A percentile compares a stretch with the other conserved stretches of the same genome.
phyloP scores from a whole-genome alignment of 2,329 filamentous ascomycete species.

The Trichoderma aggressivum region DNA sequence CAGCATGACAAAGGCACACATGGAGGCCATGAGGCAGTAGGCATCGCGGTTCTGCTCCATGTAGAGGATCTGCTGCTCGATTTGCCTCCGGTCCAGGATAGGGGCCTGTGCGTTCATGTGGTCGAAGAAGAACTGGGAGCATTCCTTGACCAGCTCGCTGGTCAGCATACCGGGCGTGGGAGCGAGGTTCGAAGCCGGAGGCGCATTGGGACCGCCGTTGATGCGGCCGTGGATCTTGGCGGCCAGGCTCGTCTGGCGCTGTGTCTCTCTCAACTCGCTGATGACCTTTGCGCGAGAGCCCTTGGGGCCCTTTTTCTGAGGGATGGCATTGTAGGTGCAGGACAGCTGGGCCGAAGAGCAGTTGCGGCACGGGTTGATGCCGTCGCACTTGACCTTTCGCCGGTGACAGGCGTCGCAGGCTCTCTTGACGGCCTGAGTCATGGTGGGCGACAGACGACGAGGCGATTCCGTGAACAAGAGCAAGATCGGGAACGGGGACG shows the following conservation, averaged over 20 bases:
- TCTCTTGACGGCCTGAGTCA: slow-evolving; percentile 55
- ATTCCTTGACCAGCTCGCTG: slow-evolving; percentile 61
- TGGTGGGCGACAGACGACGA: slow-evolving; percentile 27
- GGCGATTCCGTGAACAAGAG: background rate
- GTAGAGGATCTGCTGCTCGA: slow-evolving; percentile 57
- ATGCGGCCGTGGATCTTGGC: slow-evolving; percentile 59
- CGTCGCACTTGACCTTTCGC: slow-evolving; percentile 72
- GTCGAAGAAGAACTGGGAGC: slow-evolving; percentile 65
- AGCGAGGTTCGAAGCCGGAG: slow-evolving; percentile 45
- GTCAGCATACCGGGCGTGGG: slow-evolving; percentile 61
- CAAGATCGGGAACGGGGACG: too few species aligned
- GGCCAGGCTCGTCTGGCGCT: slow-evolving; percentile 62
- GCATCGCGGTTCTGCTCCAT: slow-evolving; percentile 61
- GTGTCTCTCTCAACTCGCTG: slow-evolving; percentile 66
- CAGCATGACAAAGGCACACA: slow-evolving; percentile 66
- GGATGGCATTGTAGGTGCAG: slow-evolving; percentile 72
- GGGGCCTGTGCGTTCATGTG: slow-evolving; percentile 64
- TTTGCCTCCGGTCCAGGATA: slow-evolving; percentile 55
- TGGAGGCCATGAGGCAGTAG: slow-evolving; percentile 62
- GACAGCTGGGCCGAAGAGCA: slow-evolving; percentile 63
- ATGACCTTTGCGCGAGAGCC: slow-evolving; percentile 73
- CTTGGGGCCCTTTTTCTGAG: slow-evolving; percentile 74
- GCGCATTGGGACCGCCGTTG: slow-evolving; percentile 51
- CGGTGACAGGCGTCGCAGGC: slow-evolving; percentile 73
- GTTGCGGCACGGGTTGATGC: slow-evolving; percentile 67